Base-by-base conservation (phyloP, 305 asterid genomes). In the Rubia tinctorum region DNA sequence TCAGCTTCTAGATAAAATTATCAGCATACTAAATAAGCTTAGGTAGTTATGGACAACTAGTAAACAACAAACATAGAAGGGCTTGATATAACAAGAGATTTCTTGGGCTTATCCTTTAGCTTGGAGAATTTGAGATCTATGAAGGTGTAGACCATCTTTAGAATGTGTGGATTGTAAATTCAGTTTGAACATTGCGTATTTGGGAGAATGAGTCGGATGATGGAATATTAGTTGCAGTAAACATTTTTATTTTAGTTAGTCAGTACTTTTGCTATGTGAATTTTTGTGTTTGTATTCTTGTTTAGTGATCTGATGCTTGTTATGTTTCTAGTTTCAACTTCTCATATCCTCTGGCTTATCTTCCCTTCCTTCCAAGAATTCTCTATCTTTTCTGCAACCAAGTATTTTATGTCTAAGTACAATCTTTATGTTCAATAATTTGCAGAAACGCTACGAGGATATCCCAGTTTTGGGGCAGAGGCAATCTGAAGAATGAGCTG, bases 361-460 rank as follows among this genome's bases (percentile, higher is more conserved):
- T 23, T 60, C 39, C 39, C 18, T 60, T 60, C 66, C 8, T 22
- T 23, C 10, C 53, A 8, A 5, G 8, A 10, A 66, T 39, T 43
- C 49, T 69, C 3, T 11, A 9, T 34, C 12, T 34, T 58, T 13
- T 25, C 58, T 58, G 22, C 8, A 25, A 11, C 34, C 14, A 11
- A 43, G 5, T 71, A 14, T 34, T 60, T 30, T 59, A 43, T 68
- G 55, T 44, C 34, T 68, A 27, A 75, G 60, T 75, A 25, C 18
- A 40, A 23, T 74, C 23, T 51, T 17, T 75, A 8, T 47, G 67
- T 79, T 23, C 47, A 62, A 68, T 70, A 72, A 34, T 1, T 43
- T 91, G 86, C 93, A 91, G 96, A 91, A 91, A 76, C 89, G 91
- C 0, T 91, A 86, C 2, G 97, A 91, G 80, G 97, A 91, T 79